Conservation (phyloP, 441 rosid species). For the Dalechampia spathulata region DNA sequence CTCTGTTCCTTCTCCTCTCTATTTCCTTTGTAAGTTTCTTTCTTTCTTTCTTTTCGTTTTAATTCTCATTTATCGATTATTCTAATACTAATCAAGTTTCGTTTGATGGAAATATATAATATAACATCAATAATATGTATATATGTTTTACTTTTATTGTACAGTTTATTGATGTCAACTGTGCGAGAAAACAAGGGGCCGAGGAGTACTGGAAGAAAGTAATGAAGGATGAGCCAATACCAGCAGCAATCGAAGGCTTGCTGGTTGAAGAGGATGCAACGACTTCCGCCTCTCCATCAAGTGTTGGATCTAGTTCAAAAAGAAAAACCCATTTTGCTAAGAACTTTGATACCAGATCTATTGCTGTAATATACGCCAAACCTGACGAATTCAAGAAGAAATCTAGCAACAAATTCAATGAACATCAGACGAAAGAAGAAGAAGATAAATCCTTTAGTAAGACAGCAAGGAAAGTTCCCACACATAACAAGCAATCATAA, state of each 20-base stretch:
- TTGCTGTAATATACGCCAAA: constrained; percentile 25
- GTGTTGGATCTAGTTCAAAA: neutral
- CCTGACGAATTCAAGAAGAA: neutral
- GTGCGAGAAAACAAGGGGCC: constrained; percentile 26
- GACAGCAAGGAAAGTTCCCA: too few relatives aligned
- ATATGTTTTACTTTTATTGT: neutral
- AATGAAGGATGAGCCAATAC: constrained; percentile 25
- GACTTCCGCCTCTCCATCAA: neutral
- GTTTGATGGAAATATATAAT: too few relatives aligned
- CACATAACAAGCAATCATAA: too few relatives aligned
- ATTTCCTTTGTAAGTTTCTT: constrained; percentile 20
- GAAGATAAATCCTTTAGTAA: too few relatives aligned
- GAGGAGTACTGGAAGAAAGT: constrained; percentile 29
- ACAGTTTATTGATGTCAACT: constrained; percentile 14
- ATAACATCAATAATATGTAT: too few relatives aligned
- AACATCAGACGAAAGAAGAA: constrained; percentile 7
- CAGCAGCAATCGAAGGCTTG: constrained; percentile 19
- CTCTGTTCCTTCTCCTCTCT: constrained; percentile 16
- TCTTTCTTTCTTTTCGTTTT: neutral
- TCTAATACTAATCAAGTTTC: too few relatives aligned
- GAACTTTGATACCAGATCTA: constrained; percentile 21
- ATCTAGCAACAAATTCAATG: neutral
- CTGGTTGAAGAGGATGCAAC: constrained; percentile 7
- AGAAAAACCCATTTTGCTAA: constrained; percentile 15
- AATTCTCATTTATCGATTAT: too few relatives aligned